Base-by-base conservation (phyloP, 2,329 filamentous ascomycete genomes). In the Pseudogymnoascus sp. region DNA sequence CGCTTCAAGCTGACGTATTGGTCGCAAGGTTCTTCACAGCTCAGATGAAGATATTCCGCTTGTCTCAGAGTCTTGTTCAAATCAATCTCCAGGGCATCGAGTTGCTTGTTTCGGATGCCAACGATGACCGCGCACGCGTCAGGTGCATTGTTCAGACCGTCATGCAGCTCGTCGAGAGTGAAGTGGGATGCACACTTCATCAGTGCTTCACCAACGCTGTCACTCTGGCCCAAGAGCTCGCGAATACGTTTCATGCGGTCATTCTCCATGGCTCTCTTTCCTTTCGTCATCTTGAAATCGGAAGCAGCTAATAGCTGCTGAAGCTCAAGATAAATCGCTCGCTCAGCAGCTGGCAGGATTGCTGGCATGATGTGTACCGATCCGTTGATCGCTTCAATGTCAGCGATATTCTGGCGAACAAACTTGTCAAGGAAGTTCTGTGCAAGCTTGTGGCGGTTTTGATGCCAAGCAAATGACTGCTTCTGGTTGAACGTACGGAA, bases 241-340 rank as follows among this genome's bases (percentile, higher is more conserved):
- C 78, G 76, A 3, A 84, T 64, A 1, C 78, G 72, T 7, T 66
- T 68, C 4, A 68, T 68, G 10, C 73, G 69, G 47, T 78, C 76
- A 31, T 71, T 70, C 0, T 73, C 71, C 5, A 69, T 67, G 0
- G 69, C 70, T 24, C 72, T 74, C 9, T 71, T 74, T 0, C 70
- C 68, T 62, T 73, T 76, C 59, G 44, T 63, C 15, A 68, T 64
- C 31, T 68, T 66, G 74, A 84, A 81, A 29, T 79, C 77, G 5
- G 78, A 74, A 0, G 79, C 75, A 54, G 78, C 78, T 1, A 85
- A 66, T 47, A 81, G 77, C 61, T 82, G 78, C 4, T 79, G 79
- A 0, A 84, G 71, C 65, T 85, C 82, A 0, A 79, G 72, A 66
- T 86, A 86, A 0, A 81, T 71, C 1, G 76, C 76, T 29, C 74